Percentiles rank a stretch among this genome's conserved stretches.
Evolutionary conservation across 2,329 filamentous ascomycete species (phyloP).

Genomic region (Calycina herbarum): DNA sequence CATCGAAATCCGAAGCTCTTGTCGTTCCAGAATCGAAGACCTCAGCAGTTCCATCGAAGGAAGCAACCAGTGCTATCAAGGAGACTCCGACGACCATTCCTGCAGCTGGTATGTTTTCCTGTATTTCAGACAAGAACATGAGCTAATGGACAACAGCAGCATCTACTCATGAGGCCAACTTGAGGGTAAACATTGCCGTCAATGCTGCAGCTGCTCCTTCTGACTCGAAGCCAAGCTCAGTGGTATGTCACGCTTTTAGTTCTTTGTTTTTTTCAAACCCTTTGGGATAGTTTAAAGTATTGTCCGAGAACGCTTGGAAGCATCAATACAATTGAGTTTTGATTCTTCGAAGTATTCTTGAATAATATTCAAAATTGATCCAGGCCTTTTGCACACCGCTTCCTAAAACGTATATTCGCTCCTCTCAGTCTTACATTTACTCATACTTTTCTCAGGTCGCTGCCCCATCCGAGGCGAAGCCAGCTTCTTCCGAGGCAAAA

Average conservation of each 20-base stretch:
- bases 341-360: background rate
- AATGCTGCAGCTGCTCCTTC: background rate
- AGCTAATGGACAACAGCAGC: background rate
- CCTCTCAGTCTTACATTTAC: background rate
- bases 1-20: background rate
- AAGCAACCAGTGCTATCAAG: background rate
- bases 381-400: background rate
- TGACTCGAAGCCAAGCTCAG: background rate
- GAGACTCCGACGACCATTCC: background rate
- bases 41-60: background rate
- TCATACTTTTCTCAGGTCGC: background rate
- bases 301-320: background rate
- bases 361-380: background rate
- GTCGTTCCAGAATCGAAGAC: background rate
- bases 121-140: background rate
- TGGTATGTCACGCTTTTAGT: background rate
- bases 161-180: background rate
- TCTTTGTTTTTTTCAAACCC: background rate
- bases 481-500: background rate
- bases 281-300: background rate
- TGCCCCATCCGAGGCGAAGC: background rate
- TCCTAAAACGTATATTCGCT: no score
- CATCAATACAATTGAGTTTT: background rate
- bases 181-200: background rate
- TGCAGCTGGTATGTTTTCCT: background rate